phyloP scores from a whole-genome alignment of 176 grass and related monocot genomes.

The Thalia dealbata region DNA sequence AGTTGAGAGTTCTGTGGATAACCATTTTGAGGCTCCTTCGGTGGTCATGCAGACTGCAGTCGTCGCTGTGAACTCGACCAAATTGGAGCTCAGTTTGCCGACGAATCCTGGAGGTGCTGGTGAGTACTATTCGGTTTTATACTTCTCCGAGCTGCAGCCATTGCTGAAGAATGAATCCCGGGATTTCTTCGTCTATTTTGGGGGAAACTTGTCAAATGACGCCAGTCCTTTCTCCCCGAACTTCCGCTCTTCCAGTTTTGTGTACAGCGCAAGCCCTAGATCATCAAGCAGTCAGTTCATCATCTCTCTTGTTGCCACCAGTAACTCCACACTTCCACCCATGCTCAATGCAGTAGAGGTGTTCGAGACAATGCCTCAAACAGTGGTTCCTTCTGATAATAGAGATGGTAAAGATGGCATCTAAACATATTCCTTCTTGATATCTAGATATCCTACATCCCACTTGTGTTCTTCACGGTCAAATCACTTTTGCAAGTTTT shows the following conservation, averaged over 20 bases:
- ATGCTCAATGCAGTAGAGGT: conserved; percentile 30
- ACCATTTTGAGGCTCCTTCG: conserved; percentile 9
- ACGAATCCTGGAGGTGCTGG: background rate
- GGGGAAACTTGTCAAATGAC: background rate
- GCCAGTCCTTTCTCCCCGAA: conserved; percentile 6
- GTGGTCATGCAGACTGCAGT: conserved; percentile 24
- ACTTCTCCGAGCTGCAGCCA: conserved; percentile 29
- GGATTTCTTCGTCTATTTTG: conserved; percentile 18
- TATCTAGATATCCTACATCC: too few species aligned
- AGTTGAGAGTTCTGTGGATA: background rate
- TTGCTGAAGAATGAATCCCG: background rate
- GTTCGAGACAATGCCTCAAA: conserved; percentile 12
- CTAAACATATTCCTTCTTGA: too few species aligned
- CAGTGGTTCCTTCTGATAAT: background rate
- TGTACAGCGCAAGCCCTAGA: conserved; percentile 6
- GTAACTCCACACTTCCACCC: conserved; percentile 17
- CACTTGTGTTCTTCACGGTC: too few species aligned
- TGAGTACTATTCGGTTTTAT: conserved; percentile 27
- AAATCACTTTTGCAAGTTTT: too few species aligned
- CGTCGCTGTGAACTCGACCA: conserved; percentile 22
- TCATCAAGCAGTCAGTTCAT: background rate
- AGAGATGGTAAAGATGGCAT: too few species aligned
- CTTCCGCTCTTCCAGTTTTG: conserved; percentile 15
- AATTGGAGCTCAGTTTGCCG: conserved; percentile 21
- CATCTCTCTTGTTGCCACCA: conserved; percentile 25